Base-by-base conservation (phyloP, 2,329 filamentous ascomycete genomes). In the Karstenula rhodostoma region DNA sequence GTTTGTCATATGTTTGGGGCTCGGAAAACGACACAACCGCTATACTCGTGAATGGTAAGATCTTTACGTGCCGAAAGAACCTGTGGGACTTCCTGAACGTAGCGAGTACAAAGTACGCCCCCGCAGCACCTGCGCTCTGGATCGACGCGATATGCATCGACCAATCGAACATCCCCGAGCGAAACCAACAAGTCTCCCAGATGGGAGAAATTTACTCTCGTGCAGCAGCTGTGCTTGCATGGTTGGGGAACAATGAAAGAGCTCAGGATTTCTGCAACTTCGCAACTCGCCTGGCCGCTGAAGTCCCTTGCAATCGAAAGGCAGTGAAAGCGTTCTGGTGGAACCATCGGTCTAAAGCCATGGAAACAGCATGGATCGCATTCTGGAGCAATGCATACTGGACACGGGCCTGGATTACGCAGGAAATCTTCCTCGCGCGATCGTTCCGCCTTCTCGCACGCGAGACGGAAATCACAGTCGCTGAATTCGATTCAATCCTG, bases 1-100 rank as follows among this genome's bases (percentile, higher is more conserved):
- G 63, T 32, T 54, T 66, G 3, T 66, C 59, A 0, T 64, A 66
- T 23, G 44, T 59, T 1, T 64, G 61, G 64, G 61, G 64, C 1
- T 33, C 42, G 0, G 17, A 23, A 1, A 46, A 15, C 9, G 9
- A 9, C 19, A 0, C 5, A 3, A 17, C 33, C 2, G 32, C 17
- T 2, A 54, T 61, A 1, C 13, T 53, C 1, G 53, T 63, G 0
- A 52, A 63, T n/a, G 57, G 35, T 1, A 13, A 29, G 10, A 0
- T 15, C 3, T 59, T 57, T 4, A 2, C 12, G 1, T 46, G 63
- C 5, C 58, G 58, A 9, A 4, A 44, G 8, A 63, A 65, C n/a
- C 44, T 63, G 1, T 32, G 43, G 13, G 1, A 52, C 7, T 65
- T 65, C 10, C 33, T 65, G 15, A 13, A 37, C 15, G 37, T 53